Base-by-base conservation (phyloP, 2,329 filamentous ascomycete genomes). In the Corinectria fuckeliana region DNA sequence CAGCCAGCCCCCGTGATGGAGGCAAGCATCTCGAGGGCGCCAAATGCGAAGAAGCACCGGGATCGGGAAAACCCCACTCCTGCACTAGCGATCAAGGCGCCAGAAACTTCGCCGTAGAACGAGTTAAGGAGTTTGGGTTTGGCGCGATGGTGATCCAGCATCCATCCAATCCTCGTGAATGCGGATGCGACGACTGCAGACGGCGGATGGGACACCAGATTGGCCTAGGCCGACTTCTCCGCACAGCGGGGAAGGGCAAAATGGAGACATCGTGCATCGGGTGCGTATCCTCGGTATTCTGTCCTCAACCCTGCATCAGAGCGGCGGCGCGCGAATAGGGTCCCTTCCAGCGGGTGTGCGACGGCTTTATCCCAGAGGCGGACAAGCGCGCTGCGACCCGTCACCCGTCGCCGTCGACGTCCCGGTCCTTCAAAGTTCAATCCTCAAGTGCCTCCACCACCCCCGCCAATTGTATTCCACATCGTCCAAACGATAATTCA, bases 191-290 rank as follows among this genome's bases (percentile, higher is more conserved):
- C 58, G 48, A 53, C 41, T 60, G 47, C 60, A 50, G 51, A 44
- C 30, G 25, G 55, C 54, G 44, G 54, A 59, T 39, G 60, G 54
- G 41, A 34, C 64, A 42, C 58, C 61, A 61, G 66, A 69, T 65
- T 67, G 59, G 63, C 34, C 50, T 64, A 58, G 42, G 56, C 56
- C 51, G 54, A 42, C 62, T 70, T 70, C 67, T 69, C 67, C 67
- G 66, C 67, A 69, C 58, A 50, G 61, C 63, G 62, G 65, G 67
- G 41, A 61, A 52, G 65, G 64, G 64, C 60, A 60, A 54, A 34
- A 69, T 63, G 61, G 62, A 64, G 56, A 69, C 64, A 70, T 70
- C 60, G 64, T 70, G 67, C 67, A 69, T 70, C 65, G 36, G 51
- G 44, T 62, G 56, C 63, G 58, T 57, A 58, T 56, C 58, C 50